phyloP scores from a whole-genome alignment of 495 filamentous ascomycete species.

The Podospora comata region DNA sequence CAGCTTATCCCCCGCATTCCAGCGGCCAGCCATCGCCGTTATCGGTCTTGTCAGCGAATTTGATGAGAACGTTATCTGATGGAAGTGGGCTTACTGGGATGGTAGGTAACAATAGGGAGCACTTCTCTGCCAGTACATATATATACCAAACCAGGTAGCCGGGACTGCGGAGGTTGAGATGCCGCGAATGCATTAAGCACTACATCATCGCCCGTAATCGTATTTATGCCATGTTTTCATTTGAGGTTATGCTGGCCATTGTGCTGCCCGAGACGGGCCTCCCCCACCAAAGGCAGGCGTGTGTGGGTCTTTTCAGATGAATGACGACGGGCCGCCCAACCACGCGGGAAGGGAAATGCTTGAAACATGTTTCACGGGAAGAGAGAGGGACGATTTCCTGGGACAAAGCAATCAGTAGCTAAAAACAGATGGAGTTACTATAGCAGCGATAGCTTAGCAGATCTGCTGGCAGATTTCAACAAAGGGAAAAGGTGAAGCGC shows the following conservation, averaged over 20 bases:
- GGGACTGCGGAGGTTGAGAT: neutral
- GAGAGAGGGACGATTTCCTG: neutral
- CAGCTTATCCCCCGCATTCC: neutral
- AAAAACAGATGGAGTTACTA: conserved; percentile 3
- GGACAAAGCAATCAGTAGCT: neutral
- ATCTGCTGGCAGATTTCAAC: neutral
- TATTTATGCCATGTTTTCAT: neutral
- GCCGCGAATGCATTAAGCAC: neutral
- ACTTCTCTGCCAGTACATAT: neutral
- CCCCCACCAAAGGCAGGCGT: neutral
- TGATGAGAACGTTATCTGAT: neutral
- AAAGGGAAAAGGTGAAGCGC: conserved; percentile 18
- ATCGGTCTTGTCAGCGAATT: neutral
- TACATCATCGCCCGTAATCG: neutral
- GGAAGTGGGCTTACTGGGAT: neutral
- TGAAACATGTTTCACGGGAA: conserved; percentile 16
- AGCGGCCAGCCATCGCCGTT: neutral
- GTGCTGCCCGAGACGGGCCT: neutral
- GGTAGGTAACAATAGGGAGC: neutral
- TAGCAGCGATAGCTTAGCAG: neutral
- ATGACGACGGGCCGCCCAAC: conserved; percentile 5
- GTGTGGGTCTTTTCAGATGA: neutral
- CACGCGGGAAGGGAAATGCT: conserved; percentile 5
- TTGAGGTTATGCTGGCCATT: neutral
- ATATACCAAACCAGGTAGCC: neutral